Conservation (phyloP, 1,139 yeast genomes). For the Taiozyma sp. region DNA sequence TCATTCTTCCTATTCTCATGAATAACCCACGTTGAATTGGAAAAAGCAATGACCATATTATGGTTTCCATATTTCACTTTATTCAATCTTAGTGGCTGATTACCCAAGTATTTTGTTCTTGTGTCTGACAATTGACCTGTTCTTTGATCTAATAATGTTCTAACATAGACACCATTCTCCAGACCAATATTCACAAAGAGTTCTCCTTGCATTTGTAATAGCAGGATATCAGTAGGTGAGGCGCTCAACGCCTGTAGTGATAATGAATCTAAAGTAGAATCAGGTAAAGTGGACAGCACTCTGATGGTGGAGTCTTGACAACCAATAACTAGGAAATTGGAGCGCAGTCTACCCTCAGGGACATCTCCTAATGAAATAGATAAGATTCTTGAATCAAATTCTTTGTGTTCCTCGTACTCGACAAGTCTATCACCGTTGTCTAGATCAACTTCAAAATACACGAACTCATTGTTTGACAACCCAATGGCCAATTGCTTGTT, state of each 20-base stretch:
- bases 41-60: constrained; percentile 34
- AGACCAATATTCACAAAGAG: constrained; percentile 69
- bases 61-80: constrained; percentile 18
- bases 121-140: constrained; percentile 68
- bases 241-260: constrained; percentile 69
- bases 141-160: constrained; percentile 50
- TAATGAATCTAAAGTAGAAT: constrained; percentile 56
- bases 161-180: constrained; percentile 74
- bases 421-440: constrained; percentile 52
- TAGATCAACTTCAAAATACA: constrained; percentile 74
- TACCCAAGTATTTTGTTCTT: constrained; percentile 71
- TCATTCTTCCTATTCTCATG: constrained; percentile 6
- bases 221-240: constrained; percentile 42
- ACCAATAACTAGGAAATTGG: constrained; percentile 65
- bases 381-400: constrained; percentile 48
- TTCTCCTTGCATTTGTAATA: constrained; percentile 21
- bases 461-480: constrained; percentile 67
- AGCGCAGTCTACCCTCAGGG: constrained; percentile 42
- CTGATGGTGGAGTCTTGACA: constrained; percentile 69
- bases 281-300: constrained; percentile 60
- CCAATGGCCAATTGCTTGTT: constrained; percentile 66
- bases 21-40: constrained; percentile 37
- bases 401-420: constrained; percentile 64
- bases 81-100: constrained; percentile 50
- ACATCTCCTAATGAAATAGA: constrained; percentile 55